Evolutionary conservation across 768 basidiomycete species (phyloP).

Genomic region (Boletus rubroflammeus): DNA sequence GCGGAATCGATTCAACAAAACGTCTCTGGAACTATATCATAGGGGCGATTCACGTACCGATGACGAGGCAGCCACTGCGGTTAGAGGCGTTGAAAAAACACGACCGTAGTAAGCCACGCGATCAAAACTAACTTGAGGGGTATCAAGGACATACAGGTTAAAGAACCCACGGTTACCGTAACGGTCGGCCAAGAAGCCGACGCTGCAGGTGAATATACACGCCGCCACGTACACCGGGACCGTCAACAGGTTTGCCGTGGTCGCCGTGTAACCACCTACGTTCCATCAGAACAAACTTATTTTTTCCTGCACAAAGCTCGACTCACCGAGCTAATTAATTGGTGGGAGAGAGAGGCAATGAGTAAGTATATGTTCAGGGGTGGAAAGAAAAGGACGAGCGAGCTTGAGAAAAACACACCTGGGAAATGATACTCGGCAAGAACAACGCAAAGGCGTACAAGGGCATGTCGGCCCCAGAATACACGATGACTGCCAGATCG

Average conservation of each 20-base stretch:
- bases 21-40: no score
- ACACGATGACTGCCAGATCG: slow-evolving; percentile 47
- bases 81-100: background rate
- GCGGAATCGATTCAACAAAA: background rate
- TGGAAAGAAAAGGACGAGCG: background rate
- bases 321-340: slow-evolving; percentile 41
- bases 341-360: background rate
- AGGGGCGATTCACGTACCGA: slow-evolving; percentile 24
- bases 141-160: slow-evolving; percentile 48
- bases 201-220: slow-evolving; percentile 58
- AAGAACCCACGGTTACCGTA: slow-evolving; percentile 57
- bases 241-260: slow-evolving; percentile 70
- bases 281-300: background rate
- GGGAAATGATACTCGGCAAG: slow-evolving; percentile 72
- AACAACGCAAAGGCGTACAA: slow-evolving; percentile 78
- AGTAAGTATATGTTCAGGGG: background rate
- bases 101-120: background rate
- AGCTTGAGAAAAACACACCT: slow-evolving; percentile 38
- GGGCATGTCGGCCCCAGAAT: slow-evolving; percentile 57
- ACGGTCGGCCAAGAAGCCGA: slow-evolving; percentile 63
- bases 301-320: background rate
- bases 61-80: slow-evolving; percentile 23
- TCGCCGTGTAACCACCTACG: slow-evolving; percentile 65
- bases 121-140: background rate
- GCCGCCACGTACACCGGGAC: slow-evolving; percentile 76